A percentile compares a stretch with the other conserved stretches of the same genome.
phyloP scores from a whole-genome alignment of 768 basidiomycete species.

The Termitomyces sp. region DNA sequence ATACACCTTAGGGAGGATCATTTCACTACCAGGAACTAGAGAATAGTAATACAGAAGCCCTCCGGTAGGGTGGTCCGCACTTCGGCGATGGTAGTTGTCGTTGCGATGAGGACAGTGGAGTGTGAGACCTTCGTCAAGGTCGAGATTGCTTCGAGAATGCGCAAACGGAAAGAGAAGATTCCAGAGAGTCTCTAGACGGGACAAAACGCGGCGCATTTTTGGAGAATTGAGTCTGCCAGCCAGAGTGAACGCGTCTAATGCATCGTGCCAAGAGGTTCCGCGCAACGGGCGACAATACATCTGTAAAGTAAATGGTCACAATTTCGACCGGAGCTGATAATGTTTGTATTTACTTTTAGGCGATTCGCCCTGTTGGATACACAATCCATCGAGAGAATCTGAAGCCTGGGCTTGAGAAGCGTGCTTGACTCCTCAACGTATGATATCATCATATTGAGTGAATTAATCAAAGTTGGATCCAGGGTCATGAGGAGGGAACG shows the following conservation, averaged over 20 bases:
- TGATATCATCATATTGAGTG: conserved; percentile 21
- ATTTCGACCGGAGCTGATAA: not conserved
- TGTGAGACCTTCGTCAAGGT: conserved; percentile 14
- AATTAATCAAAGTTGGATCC: conserved; percentile 18
- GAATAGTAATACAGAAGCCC: conserved; percentile 26
- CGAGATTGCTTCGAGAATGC: conserved; percentile 15
- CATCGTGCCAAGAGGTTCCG: conserved; percentile 24
- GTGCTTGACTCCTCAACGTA: conserved; percentile 19
- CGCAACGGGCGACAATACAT: conserved; percentile 22
- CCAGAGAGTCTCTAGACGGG: conserved; percentile 21
- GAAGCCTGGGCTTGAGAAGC: conserved; percentile 17
- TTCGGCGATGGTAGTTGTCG: conserved; percentile 4
- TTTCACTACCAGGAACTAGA: conserved; percentile 19
- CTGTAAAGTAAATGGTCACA: conserved; percentile 8
- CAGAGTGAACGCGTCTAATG: conserved; percentile 19
- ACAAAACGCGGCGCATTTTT: conserved; percentile 16
- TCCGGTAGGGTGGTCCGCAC: conserved; percentile 19
- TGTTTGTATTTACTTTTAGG: conserved; percentile 17
- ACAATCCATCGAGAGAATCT: conserved; percentile 25
- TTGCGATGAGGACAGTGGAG: not conserved
- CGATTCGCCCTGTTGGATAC: conserved; percentile 20
- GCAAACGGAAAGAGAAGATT: conserved; percentile 24
- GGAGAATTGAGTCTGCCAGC: conserved; percentile 20
- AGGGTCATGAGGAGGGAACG: conserved; percentile 17
- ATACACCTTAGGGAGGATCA: conserved; percentile 25